Conservation (phyloP, 768 basidiomycete species). For the Leucocoprinus sp. region DNA sequence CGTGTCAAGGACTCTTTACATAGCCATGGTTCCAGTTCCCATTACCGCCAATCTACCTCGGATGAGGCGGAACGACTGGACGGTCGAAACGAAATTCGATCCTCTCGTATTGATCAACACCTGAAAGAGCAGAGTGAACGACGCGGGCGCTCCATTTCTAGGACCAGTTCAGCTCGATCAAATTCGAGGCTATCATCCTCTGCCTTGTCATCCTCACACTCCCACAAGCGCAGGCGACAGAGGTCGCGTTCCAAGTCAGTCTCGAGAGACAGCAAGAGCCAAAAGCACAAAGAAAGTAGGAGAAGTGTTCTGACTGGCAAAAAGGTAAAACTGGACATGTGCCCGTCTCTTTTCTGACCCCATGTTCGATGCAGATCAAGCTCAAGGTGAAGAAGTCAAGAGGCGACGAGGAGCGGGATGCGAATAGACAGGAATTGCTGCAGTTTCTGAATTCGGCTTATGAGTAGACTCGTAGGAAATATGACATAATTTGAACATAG, state of each 20-base stretch:
- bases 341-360: background rate
- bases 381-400: conserved; percentile 55
- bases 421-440: conserved; percentile 43
- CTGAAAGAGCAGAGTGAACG: background rate
- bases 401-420: conserved; percentile 47
- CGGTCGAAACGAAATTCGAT: background rate
- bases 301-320: conserved; percentile 56
- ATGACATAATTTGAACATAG: conserved; percentile 8
- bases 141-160: conserved; percentile 11
- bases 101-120: background rate
- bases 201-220: background rate
- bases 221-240: conserved; percentile 10
- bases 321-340: conserved; percentile 31
- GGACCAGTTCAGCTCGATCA: conserved; percentile 10
- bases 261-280: conserved; percentile 10
- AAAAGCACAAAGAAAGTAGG: conserved; percentile 26
- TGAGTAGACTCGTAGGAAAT: conserved; percentile 22
- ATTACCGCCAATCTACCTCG: background rate
- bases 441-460: conserved; percentile 50
- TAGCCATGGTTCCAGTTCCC: background rate
- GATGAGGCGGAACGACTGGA: background rate
- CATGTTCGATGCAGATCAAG: conserved; percentile 37
- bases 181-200: conserved; percentile 4
- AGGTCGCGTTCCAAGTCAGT: conserved; percentile 13
- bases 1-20: background rate